phyloP scores from a whole-genome alignment of 2,329 filamentous ascomycete species.

The Cladosporium sp. region DNA sequence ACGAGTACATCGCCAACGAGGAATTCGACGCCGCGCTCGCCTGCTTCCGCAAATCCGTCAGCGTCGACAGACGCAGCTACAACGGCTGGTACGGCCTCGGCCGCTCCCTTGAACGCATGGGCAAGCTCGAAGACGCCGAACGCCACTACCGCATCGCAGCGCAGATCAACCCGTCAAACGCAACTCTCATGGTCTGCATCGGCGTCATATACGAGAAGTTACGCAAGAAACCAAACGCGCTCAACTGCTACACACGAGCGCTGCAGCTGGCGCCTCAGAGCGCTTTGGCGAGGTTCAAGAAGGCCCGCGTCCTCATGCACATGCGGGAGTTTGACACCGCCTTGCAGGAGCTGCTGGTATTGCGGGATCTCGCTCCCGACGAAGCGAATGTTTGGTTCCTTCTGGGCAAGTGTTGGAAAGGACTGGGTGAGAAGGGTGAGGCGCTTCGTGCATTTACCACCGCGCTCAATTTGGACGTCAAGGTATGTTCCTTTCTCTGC shows the following conservation, averaged over 20 bases:
- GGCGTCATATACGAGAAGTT: slow-evolving; percentile 82
- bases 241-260: slow-evolving; percentile 78
- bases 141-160: slow-evolving; percentile 87
- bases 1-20: slow-evolving; percentile 93
- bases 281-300: slow-evolving; percentile 85
- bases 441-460: slow-evolving; percentile 95
- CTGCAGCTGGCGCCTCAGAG: slow-evolving; percentile 76
- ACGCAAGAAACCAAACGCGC: slow-evolving; percentile 74
- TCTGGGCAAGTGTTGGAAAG: slow-evolving; percentile 71
- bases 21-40: slow-evolving; percentile 93
- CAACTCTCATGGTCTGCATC: slow-evolving; percentile 88
- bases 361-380: slow-evolving; percentile 89
- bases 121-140: slow-evolving; percentile 69
- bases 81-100: slow-evolving; percentile 96
- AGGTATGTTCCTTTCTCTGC: no score
- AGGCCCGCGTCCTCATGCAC: slow-evolving; percentile 79
- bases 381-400: slow-evolving; percentile 96
- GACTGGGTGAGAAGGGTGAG: slow-evolving; percentile 56
- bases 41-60: slow-evolving; percentile 80
- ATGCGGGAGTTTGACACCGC: slow-evolving; percentile 67
- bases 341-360: slow-evolving; percentile 74
- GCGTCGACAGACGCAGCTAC: slow-evolving; percentile 85
- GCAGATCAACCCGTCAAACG: slow-evolving; percentile 88
- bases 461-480: slow-evolving; percentile 91
- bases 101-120: slow-evolving; percentile 57